Percentiles rank a stretch among this genome's conserved stretches.
These are phyloP conservation scores for Phytophthora quininea DNA, from an alignment of 352 stramenopile genomes.

Conservation along the genomic window DNA sequence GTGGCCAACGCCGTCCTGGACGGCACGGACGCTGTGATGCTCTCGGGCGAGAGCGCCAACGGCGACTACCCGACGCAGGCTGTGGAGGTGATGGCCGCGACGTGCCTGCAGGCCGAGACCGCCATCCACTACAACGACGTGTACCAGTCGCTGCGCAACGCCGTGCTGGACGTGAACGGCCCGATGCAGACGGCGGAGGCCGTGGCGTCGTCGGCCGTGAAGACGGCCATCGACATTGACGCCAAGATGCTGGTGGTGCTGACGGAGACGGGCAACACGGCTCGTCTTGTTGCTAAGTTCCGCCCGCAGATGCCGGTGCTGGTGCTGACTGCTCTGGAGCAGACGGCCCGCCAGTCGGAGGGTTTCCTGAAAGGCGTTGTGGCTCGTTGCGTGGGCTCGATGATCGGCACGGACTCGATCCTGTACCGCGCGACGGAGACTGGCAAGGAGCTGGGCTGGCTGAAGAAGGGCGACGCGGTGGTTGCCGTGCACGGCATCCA, in stretches of 20 bases:
- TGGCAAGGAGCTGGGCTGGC: slow-evolving; percentile 83
- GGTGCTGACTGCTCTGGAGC: slow-evolving; percentile 68
- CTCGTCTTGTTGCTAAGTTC: slow-evolving; percentile 95
- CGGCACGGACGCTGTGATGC: slow-evolving; percentile 97
- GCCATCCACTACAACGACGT: slow-evolving; percentile 90
- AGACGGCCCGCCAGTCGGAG: slow-evolving; percentile 59
- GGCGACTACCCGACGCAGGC: slow-evolving; percentile 95
- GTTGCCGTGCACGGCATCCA: slow-evolving; percentile 89
- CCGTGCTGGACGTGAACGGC: slow-evolving; percentile 55
- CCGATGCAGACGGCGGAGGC: slow-evolving; percentile 88
- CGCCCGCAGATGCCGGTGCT: slow-evolving; percentile 65
- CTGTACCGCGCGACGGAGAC: slow-evolving; percentile 84
- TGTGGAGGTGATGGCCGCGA: slow-evolving; percentile 94
- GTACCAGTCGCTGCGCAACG: slow-evolving; percentile 74
- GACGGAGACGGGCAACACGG: slow-evolving; percentile 94
- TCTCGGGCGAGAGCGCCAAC: slow-evolving; percentile 98
- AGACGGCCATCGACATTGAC: slow-evolving; percentile 95
- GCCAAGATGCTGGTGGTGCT: slow-evolving; percentile 97
- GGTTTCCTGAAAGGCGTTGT: slow-evolving; percentile 61
- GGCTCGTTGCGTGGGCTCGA: slow-evolving; percentile 68
- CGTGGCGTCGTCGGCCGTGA: slow-evolving; percentile 96
- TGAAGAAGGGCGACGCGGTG: slow-evolving; percentile 85
- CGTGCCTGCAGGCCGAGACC: slow-evolving; percentile 89
- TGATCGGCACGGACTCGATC: slow-evolving; percentile 90
- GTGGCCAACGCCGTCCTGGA: slow-evolving; percentile 99